Evolutionary conservation across 345 rosid species (phyloP), one percentile per base, ranked within the genome.

Genomic region (Rhizophora mangle): DNA sequence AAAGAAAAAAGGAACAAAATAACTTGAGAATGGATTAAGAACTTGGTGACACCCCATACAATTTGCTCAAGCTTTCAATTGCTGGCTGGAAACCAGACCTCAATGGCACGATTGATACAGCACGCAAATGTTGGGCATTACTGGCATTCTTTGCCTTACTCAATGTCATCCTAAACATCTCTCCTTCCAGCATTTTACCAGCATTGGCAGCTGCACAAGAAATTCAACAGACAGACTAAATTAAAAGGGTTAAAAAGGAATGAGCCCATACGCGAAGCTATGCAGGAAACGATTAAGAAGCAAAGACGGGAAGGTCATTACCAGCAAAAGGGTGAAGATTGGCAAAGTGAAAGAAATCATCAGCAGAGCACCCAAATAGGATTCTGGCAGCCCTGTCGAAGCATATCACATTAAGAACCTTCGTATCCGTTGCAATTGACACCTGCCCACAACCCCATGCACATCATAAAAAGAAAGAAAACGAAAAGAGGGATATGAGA

Each of bases 281-380:
- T 34, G 21, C 1, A 6, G 47, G 4, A 26, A 21, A 15, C 8
- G 4, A 13, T 0, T 32, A 56, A 57, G 49, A 9, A 24, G 52
- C n/a, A 1, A 31, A 19, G 47, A 24, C 11, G 6, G 31, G 11
- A 8, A 4, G 10, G 30, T 18, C 5, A 64, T 32, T 83, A 88
- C 98, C 86, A 15, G 98, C 82, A 67, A 66, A 74, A 57, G 93
- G 95, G 60, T 92, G 89, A 69, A 80, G 74, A 55, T 79, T 84
- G 56, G 88, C 79, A 60, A 92, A 92, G 61, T 85, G 73, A 64
- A 88, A 84, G 69, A 90, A 88, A 60, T 90, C 83, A 67, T 83
- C 89, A 29, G 96, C 96, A 73, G 91, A 85, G 72, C 95, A 90
- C 52, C 95, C 98, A 65, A 92, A 85, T 68, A 92, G 71, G 71